Evolutionary conservation across 331 rosid species (phyloP).

Genomic region (Prunus yedoensis): DNA sequence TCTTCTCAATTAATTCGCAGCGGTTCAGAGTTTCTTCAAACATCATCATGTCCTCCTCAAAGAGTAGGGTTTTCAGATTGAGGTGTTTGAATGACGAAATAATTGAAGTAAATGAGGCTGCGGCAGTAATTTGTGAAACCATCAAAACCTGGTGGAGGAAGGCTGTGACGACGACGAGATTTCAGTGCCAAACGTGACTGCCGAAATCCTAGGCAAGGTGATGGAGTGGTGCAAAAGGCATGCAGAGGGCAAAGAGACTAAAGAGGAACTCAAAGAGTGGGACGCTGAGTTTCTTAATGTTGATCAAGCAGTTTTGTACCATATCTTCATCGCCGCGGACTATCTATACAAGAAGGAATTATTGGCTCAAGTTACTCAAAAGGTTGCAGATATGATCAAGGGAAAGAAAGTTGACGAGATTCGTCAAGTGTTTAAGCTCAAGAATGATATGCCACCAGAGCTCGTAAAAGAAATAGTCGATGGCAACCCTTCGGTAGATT

Average conservation of each 20-base stretch:
- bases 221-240: conserved; percentile 20
- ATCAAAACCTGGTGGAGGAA: conserved; percentile 8
- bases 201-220: not conserved
- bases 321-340: conserved; percentile 13
- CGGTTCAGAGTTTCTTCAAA: not conserved
- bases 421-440: not conserved
- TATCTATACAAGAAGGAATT: not conserved
- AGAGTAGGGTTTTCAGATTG: not conserved
- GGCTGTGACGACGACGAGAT: not conserved
- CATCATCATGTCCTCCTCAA: not conserved
- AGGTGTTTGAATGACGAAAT: not conserved
- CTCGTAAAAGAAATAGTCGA: not conserved
- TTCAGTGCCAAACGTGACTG: not conserved
- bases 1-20: not conserved
- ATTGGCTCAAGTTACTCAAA: not conserved
- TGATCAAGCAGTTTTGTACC: conserved; percentile 10
- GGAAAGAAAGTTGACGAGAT: not conserved
- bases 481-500: not conserved
- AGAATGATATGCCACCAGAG: conserved; percentile 12
- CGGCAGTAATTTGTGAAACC: not conserved
- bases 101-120: conserved; percentile 5
- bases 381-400: not conserved
- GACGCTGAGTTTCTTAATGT: conserved; percentile 7
- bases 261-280: conserved; percentile 5
- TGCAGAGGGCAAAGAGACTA: not conserved